Evolutionary conservation across 345 rosid genomes (phyloP).

Genomic region (Camelina hispida): DNA sequence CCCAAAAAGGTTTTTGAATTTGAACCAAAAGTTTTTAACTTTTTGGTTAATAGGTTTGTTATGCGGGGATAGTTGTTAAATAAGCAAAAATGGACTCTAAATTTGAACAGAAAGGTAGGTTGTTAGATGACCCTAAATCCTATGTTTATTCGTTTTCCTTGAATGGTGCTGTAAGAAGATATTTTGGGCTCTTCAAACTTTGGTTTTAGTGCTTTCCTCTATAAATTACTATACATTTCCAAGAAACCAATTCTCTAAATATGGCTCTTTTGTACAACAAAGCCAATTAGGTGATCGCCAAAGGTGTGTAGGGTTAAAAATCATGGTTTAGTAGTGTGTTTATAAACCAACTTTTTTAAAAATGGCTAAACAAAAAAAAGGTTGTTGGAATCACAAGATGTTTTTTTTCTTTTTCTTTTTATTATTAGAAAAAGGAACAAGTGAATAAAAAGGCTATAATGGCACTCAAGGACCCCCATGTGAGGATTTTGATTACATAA

Average conservation of each 20-base stretch:
- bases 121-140: conserved; percentile 17
- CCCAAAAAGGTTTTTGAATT: not conserved
- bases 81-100: conserved; percentile 28
- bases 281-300: too few species aligned
- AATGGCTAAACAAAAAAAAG: conserved; percentile 1
- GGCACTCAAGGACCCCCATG: conserved; percentile 43
- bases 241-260: conserved; percentile 16
- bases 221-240: not conserved
- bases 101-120: conserved; percentile 24
- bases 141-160: conserved; percentile 32
- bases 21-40: conserved; percentile 1
- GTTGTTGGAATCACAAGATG: conserved; percentile 29
- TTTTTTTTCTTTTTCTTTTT: not conserved
- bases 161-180: conserved; percentile 37
- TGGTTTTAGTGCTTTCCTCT: not conserved
- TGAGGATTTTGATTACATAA: conserved; percentile 41
- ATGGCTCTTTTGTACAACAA: not conserved
- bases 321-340: not conserved
- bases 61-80: conserved; percentile 27
- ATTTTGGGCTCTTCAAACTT: conserved; percentile 41
- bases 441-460: conserved; percentile 27
- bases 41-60: conserved; percentile 17
- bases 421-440: conserved; percentile 20
- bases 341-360: not conserved
- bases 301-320: conserved; percentile 11